Conservation (phyloP, 2,329 filamentous ascomycete species). For the Arthrocladium fulminans region DNA sequence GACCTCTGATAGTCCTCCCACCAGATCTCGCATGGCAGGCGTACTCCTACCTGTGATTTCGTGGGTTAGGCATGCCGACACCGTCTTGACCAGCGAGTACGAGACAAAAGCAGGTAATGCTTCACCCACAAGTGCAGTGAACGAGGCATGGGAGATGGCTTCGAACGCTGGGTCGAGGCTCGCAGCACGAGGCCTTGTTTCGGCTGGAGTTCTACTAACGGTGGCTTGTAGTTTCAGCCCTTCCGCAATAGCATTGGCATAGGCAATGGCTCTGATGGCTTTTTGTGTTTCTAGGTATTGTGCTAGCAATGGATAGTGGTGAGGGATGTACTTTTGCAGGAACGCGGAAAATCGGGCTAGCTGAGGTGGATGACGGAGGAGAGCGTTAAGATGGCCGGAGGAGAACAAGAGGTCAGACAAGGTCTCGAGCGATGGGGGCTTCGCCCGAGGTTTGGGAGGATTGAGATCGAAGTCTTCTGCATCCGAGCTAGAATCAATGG, state of each 20-base stretch:
- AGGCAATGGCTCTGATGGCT: slow-evolving; percentile 35
- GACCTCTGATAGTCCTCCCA: slow-evolving; percentile 36
- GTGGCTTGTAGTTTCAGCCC: slow-evolving; percentile 25
- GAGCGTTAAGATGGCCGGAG: slow-evolving; percentile 33
- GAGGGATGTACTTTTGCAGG: slow-evolving; percentile 32
- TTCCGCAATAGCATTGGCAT: slow-evolving; percentile 36
- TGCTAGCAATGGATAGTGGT: slow-evolving; percentile 28
- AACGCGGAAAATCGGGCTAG: slow-evolving; percentile 32
- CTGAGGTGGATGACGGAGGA: slow-evolving; percentile 31
- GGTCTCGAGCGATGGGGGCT: slow-evolving; percentile 28
- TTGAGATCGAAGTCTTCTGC: slow-evolving; percentile 30
- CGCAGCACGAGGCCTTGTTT: slow-evolving; percentile 24
- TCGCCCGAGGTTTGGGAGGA: slow-evolving; percentile 30
- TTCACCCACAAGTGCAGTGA: slow-evolving; percentile 31
- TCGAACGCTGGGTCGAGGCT: slow-evolving; percentile 32
- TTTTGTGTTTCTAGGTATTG: slow-evolving; percentile 35
- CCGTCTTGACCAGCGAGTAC: slow-evolving; percentile 30
- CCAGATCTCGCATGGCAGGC: slow-evolving; percentile 33
- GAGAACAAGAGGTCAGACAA: slow-evolving; percentile 35
- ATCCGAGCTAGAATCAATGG: slow-evolving; percentile 12
- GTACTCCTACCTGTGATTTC: slow-evolving; percentile 35
- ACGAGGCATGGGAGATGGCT: slow-evolving; percentile 25
- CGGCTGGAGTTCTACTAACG: neutral
- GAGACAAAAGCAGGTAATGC: slow-evolving; percentile 37
- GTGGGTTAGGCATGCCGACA: slow-evolving; percentile 36